These are phyloP conservation scores for Cladosporium sp. DNA, from an alignment of 2,329 filamentous ascomycete species.

Conservation along the genomic window DNA sequence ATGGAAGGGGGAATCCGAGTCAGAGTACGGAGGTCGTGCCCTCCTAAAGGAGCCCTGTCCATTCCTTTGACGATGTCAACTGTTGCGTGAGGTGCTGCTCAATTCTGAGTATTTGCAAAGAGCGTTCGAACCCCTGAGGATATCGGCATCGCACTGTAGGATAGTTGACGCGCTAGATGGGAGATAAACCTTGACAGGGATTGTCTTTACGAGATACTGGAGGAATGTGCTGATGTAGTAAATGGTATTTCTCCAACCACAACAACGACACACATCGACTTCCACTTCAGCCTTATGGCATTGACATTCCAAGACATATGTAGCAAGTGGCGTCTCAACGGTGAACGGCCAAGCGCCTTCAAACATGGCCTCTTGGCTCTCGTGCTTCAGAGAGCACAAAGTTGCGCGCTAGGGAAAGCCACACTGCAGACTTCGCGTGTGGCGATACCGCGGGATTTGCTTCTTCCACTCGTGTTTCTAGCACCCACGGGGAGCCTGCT, in stretches of 20 bases:
- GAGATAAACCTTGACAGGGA: not conserved
- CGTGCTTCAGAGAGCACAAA: not conserved
- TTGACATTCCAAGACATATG: not conserved
- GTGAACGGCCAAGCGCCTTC: not conserved
- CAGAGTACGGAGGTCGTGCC: not conserved
- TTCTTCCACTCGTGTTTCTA: not conserved
- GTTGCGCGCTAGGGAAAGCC: not conserved
- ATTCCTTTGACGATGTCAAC: not conserved
- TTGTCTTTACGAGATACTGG: not conserved
- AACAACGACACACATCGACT: not conserved
- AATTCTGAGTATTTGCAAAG: not conserved
- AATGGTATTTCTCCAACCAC: not conserved
- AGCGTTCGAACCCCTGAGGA: not conserved
- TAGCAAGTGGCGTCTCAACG: not conserved
- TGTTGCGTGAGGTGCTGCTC: not conserved
- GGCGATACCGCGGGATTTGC: not conserved
- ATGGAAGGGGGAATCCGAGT: not conserved
- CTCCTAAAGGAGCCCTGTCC: not conserved
- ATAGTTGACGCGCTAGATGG: not conserved
- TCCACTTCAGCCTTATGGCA: not conserved
- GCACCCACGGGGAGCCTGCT: not conserved
- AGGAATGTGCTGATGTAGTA: not conserved
- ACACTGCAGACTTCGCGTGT: not conserved
- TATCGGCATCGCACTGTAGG: not conserved
- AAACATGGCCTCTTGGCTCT: not conserved